phyloP scores from a whole-genome alignment of 1,284 basidiomycete species.

The Porodaedalea pini region DNA sequence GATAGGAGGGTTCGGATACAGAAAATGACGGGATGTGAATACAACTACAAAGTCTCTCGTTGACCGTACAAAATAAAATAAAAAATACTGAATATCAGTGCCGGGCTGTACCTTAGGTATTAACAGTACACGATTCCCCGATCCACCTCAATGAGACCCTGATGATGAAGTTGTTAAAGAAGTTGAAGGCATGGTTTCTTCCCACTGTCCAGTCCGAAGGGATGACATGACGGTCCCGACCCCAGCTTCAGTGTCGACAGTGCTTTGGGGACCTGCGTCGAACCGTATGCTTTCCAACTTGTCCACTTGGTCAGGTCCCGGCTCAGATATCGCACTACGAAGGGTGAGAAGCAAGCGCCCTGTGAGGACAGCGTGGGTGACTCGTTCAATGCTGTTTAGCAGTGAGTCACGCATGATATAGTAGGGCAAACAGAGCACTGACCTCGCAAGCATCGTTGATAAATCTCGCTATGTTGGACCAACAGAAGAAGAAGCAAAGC shows the following conservation, averaged over 20 bases:
- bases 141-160: no score
- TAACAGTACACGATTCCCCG: no score
- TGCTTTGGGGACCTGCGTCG: background rate
- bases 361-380: conserved; percentile 6
- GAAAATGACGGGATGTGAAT: no score
- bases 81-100: no score
- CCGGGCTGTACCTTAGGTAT: no score
- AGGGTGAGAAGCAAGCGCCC: conserved; percentile 6
- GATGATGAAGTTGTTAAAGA: no score
- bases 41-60: no score
- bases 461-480: conserved; percentile 4
- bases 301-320: background rate
- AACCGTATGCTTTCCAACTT: background rate
- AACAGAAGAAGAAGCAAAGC: no score
- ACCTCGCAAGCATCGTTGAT: background rate
- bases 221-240: background rate
- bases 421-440: background rate
- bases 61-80: no score
- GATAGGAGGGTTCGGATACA: no score
- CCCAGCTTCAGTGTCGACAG: background rate
- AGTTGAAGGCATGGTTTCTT: no score
- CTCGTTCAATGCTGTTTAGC: conserved; percentile 3
- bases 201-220: background rate
- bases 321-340: background rate
- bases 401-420: background rate